Evolutionary conservation across 192 early-diverging fungal species (phyloP).

Genomic region (Coemansia sp.): DNA sequence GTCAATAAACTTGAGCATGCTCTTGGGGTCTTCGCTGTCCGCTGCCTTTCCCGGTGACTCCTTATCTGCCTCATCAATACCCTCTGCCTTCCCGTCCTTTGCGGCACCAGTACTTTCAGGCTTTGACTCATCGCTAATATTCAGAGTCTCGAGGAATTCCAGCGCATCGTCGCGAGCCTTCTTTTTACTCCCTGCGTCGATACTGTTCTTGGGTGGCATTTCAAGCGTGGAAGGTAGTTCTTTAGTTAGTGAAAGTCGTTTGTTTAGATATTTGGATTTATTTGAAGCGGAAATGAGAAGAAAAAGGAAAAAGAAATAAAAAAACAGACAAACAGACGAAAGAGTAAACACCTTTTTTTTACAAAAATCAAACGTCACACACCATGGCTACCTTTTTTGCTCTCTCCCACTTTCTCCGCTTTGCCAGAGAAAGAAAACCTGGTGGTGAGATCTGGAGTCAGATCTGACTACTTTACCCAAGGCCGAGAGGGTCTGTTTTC

Average conservation of each 20-base stretch:
- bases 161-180: slow-evolving; percentile 55
- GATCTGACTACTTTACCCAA: too few species aligned
- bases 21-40: slow-evolving; percentile 30
- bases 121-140: slow-evolving; percentile 32
- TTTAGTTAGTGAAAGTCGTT: background rate
- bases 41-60: background rate
- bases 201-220: slow-evolving; percentile 35
- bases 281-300: too few species aligned
- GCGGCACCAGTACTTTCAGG: slow-evolving; percentile 5
- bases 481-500: too few species aligned
- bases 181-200: slow-evolving; percentile 30
- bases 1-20: slow-evolving; percentile 50
- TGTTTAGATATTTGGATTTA: too few species aligned
- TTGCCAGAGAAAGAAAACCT: too few species aligned
- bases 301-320: background rate
- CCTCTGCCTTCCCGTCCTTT: slow-evolving; percentile 7
- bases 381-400: too few species aligned
- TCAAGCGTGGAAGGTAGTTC: background rate
- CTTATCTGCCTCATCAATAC: slow-evolving; percentile 2
- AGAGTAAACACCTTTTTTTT: too few species aligned
- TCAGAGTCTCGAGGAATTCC: slow-evolving; percentile 50
- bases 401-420: too few species aligned
- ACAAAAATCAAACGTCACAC: too few species aligned
- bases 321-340: background rate
- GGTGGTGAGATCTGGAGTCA: too few species aligned